A percentile compares a stretch with the other conserved stretches of the same genome.
These are phyloP conservation scores for Suillus decipiens DNA, from an alignment of 768 basidiomycete species.

Conservation along the genomic window DNA sequence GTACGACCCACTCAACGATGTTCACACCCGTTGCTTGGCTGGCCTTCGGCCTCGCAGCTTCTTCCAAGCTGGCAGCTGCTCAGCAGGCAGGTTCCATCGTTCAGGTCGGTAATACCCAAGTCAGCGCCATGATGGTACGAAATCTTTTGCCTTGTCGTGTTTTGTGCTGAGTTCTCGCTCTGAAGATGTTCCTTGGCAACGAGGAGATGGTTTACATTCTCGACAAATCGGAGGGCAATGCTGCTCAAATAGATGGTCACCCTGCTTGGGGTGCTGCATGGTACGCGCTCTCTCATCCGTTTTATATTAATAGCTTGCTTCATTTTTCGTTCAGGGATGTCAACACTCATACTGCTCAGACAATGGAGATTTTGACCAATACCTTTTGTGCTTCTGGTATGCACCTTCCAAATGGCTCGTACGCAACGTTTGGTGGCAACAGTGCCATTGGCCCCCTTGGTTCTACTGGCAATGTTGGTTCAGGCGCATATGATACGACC, in stretches of 20 bases:
- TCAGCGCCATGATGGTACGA: constrained; percentile 58
- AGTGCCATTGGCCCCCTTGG: constrained; percentile 71
- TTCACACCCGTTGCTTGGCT: constrained; percentile 39
- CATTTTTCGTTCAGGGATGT: constrained; percentile 54
- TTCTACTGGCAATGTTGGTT: constrained; percentile 47
- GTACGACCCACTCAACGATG: constrained; percentile 22
- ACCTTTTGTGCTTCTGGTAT: constrained; percentile 82
- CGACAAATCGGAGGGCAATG: constrained; percentile 89
- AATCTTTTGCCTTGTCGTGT: constrained; percentile 3
- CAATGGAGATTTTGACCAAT: constrained; percentile 77
- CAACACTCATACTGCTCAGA: constrained; percentile 50
- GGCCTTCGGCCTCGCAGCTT: constrained; percentile 45
- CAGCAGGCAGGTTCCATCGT: constrained; percentile 22
- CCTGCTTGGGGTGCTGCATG: constrained; percentile 76
- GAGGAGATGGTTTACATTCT: constrained; percentile 82
- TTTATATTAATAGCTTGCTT: constrained; percentile 17
- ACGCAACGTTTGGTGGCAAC: constrained; percentile 76
- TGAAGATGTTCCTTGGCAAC: constrained; percentile 72
- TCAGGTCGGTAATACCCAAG: constrained; percentile 37
- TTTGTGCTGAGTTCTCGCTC: not conserved
- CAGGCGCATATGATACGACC: constrained; percentile 58
- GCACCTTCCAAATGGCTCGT: constrained; percentile 82
- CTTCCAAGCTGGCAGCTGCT: constrained; percentile 22
- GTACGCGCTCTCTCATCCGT: constrained; percentile 31
- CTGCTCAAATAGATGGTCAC: constrained; percentile 63